These are phyloP conservation scores for Boletus speciosus DNA, from an alignment of 768 basidiomycete species.

Conservation along the genomic window DNA sequence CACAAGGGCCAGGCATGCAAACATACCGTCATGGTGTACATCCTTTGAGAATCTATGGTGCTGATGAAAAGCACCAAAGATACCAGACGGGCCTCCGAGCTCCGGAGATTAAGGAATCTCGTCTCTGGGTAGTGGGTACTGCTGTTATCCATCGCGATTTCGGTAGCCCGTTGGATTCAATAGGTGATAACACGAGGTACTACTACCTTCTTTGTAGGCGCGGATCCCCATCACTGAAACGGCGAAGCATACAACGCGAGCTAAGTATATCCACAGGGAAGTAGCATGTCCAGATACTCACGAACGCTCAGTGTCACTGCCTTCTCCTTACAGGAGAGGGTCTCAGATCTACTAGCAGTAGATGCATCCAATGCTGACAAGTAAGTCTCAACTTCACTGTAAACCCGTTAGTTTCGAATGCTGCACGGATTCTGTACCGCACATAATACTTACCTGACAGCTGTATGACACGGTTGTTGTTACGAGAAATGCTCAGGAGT, in stretches of 20 bases:
- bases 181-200: neutral
- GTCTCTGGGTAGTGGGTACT: neutral
- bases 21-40: neutral
- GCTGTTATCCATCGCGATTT: neutral
- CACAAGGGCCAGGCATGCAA: neutral
- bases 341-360: too few relatives aligned
- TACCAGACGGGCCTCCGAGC: neutral
- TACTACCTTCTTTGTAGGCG: conserved; percentile 5
- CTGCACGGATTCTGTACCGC: neutral
- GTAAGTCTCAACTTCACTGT: neutral
- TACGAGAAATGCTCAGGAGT: neutral
- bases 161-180: neutral
- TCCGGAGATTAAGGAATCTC: neutral
- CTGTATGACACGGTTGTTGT: neutral
- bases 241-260: neutral
- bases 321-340: neutral
- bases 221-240: neutral
- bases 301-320: neutral
- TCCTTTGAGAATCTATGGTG: neutral
- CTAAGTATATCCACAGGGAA: neutral
- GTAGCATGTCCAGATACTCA: neutral
- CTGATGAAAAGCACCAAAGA: neutral
- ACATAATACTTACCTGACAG: neutral
- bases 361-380: neutral
- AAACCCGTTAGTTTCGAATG: neutral